Conservation (phyloP, 148 eudicot genomes). For the Spergularia marina region DNA sequence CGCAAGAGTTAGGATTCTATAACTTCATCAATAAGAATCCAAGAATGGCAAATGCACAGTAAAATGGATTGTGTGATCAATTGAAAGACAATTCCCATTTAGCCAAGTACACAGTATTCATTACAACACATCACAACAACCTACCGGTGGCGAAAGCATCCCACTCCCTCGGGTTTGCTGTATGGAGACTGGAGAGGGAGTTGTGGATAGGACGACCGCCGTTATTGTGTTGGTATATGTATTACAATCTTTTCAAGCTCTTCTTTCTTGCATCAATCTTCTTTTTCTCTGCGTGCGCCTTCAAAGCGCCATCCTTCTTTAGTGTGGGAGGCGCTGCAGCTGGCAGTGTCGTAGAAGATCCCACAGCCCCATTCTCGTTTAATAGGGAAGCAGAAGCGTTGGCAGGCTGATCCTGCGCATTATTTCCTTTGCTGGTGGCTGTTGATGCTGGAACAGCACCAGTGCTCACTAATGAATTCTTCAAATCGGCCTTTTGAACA, state of each 20-base stretch:
- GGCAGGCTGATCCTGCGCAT: slow-evolving; percentile 42
- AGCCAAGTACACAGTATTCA: slow-evolving; percentile 18
- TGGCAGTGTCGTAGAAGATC: slow-evolving; percentile 22
- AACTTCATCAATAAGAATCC: too few species aligned
- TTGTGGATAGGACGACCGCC: background rate
- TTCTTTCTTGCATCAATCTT: slow-evolving; percentile 90
- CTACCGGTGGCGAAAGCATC: background rate
- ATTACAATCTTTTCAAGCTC: slow-evolving; percentile 59
- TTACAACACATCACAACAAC: slow-evolving; percentile 18
- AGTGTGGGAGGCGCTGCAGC: slow-evolving; percentile 29
- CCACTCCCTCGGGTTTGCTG: slow-evolving; percentile 3
- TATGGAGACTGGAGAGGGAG: background rate
- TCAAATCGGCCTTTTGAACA: slow-evolving; percentile 51
- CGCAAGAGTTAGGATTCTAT: too few species aligned
- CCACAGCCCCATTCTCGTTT: slow-evolving; percentile 46
- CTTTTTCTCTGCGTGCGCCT: slow-evolving; percentile 70
- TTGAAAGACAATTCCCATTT: slow-evolving; percentile 11
- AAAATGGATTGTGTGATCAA: background rate
- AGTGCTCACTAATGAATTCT: slow-evolving; percentile 32
- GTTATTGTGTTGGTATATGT: slow-evolving; percentile 1
- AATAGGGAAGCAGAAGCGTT: slow-evolving; percentile 23
- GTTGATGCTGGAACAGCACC: slow-evolving; percentile 37
- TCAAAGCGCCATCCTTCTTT: slow-evolving; percentile 52
- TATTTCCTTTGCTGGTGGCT: slow-evolving; percentile 40
- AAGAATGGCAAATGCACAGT: background rate